These are phyloP conservation scores for Oryza coarctata DNA, from an alignment of 176 grass and related monocot genomes.

Conservation along the genomic window DNA sequence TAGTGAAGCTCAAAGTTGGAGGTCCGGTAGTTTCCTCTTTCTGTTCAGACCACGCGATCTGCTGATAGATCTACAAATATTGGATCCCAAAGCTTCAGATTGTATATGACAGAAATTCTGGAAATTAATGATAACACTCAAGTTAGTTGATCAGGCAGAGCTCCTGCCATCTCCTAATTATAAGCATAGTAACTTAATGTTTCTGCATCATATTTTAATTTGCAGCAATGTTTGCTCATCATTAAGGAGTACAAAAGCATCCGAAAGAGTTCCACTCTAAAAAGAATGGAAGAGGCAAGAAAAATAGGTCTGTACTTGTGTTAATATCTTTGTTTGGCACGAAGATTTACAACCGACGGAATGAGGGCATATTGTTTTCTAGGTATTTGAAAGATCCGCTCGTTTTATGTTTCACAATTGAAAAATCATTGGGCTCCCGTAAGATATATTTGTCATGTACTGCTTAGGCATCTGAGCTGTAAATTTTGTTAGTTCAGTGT, in stretches of 20 bases:
- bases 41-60: not conserved
- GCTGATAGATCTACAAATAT: not conserved
- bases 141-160: not conserved
- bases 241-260: not conserved
- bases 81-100: not conserved
- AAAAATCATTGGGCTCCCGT: not conserved
- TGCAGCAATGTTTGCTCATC: not conserved
- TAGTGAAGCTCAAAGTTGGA: not conserved
- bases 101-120: not conserved
- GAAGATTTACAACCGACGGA: not conserved
- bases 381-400: not conserved
- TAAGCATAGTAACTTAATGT: not conserved
- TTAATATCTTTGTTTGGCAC: not conserved
- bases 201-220: not conserved
- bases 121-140: not conserved
- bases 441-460: not conserved
- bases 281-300: not conserved
- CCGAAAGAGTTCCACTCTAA: not conserved
- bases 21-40: not conserved
- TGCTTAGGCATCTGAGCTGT: not conserved
- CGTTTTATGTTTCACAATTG: not conserved
- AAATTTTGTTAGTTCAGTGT: not conserved
- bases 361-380: not conserved
- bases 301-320: not conserved
- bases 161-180: not conserved